A percentile compares a stretch with the other conserved stretches of the same genome.
Evolutionary conservation across 192 early-diverging fungal species (phyloP).

Genomic region (Mortierella hygrophila): DNA sequence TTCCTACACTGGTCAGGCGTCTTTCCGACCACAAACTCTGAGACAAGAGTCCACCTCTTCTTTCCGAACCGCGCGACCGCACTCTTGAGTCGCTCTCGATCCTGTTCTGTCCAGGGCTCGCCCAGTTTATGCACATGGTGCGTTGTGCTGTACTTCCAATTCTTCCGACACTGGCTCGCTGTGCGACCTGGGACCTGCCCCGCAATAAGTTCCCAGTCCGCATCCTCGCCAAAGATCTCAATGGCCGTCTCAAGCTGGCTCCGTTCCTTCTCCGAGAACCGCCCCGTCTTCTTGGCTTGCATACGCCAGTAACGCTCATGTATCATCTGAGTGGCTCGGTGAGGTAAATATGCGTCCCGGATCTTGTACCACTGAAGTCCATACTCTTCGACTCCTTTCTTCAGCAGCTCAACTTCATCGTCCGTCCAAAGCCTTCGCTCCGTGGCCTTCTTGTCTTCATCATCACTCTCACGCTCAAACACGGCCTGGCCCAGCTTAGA

Average conservation of each 20-base stretch:
- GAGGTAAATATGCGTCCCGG: constrained; percentile 24
- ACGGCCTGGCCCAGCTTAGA: background rate
- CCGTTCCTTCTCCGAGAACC: constrained; percentile 31
- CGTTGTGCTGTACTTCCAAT: constrained; percentile 40
- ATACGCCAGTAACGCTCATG: constrained; percentile 37
- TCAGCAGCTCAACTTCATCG: constrained; percentile 25
- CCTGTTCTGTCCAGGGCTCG: constrained; percentile 44
- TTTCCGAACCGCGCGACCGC: constrained; percentile 36
- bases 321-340: constrained; percentile 36
- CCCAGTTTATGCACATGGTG: constrained; percentile 29
- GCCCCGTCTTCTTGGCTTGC: constrained; percentile 38
- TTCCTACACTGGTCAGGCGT: constrained; percentile 30
- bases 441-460: background rate
- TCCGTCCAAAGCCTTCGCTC: constrained; percentile 31
- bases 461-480: background rate
- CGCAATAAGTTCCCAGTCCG: constrained; percentile 35
- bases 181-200: constrained; percentile 43
- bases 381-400: constrained; percentile 23
- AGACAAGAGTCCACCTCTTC: constrained; percentile 28
- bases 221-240: constrained; percentile 40
- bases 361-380: constrained; percentile 33
- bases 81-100: constrained; percentile 23
- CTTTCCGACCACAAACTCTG: constrained; percentile 50
- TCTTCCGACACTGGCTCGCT: constrained; percentile 36
- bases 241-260: constrained; percentile 37